A percentile compares a stretch with the other conserved stretches of the same genome.
Conservation (phyloP, 2,329 filamentous ascomycete genomes). For the Botrytis byssoidea region DNA sequence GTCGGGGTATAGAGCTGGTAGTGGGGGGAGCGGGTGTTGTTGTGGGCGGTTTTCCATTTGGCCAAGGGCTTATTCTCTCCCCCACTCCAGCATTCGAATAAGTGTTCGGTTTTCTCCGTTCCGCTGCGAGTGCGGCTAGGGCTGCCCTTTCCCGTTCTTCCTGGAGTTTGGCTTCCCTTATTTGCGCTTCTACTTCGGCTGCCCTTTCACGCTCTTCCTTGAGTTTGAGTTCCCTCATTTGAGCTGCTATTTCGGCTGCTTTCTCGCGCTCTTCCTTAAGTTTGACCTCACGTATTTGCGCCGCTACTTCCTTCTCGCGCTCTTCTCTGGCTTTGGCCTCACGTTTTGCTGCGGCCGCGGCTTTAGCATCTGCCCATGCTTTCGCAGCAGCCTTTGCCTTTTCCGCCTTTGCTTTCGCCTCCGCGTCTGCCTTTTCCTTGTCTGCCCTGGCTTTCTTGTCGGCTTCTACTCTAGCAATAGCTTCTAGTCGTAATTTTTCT, state of each 20-base stretch:
- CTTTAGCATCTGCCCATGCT: conserved; percentile 12
- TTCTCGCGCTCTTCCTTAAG: conserved; percentile 25
- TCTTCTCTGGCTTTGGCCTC: conserved; percentile 27
- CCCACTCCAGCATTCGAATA: conserved; percentile 65
- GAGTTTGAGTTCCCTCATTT: background rate
- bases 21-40: conserved; percentile 33
- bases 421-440: background rate
- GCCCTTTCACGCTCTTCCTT: background rate
- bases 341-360: conserved; percentile 28
- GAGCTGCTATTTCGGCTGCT: background rate
- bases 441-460: conserved; percentile 21
- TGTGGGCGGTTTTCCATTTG: conserved; percentile 55
- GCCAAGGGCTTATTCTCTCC: conserved; percentile 70
- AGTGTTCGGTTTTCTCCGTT: conserved; percentile 41
- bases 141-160: conserved; percentile 29
- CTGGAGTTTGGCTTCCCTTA: background rate
- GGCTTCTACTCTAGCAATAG: conserved; percentile 29
- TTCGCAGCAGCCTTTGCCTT: conserved; percentile 25
- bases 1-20: conserved; percentile 40
- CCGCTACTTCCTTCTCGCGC: conserved; percentile 24
- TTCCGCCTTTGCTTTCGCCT: conserved; percentile 34
- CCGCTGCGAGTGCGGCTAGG: conserved; percentile 14
- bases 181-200: background rate
- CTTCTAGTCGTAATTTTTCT: conserved; percentile 35
- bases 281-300: conserved; percentile 40